These are phyloP conservation scores for Chlamydomonas schloesseri DNA, from an alignment of 139 green algal genomes.

Conservation along the genomic window DNA sequence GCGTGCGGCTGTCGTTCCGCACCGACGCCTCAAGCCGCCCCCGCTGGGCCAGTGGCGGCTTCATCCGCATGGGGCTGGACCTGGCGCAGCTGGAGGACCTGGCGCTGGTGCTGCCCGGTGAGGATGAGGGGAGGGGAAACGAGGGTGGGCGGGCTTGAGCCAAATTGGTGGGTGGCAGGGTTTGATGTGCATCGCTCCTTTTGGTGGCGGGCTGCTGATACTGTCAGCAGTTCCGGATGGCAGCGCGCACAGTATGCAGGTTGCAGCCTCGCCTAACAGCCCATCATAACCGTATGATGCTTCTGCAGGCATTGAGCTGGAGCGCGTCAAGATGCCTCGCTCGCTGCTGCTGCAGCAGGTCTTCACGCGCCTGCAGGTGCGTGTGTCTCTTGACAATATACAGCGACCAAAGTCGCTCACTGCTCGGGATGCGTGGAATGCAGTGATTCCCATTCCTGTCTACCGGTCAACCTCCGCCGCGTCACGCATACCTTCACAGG, in stretches of 20 bases:
- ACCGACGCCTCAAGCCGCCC: conserved; percentile 68
- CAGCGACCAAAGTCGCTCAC: too few species aligned
- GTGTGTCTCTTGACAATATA: too few species aligned
- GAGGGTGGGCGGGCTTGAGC: background rate
- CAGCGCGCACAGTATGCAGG: too few species aligned
- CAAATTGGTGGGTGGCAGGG: background rate
- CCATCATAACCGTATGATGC: too few species aligned
- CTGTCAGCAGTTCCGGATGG: too few species aligned
- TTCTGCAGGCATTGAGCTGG: conserved; percentile 40
- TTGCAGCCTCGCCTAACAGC: too few species aligned
- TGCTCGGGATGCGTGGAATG: too few species aligned
- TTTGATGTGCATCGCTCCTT: background rate
- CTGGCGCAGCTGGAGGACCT: conserved; percentile 85
- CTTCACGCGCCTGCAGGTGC: conserved; percentile 32
- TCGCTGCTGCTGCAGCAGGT: conserved; percentile 31
- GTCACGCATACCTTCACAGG: too few species aligned
- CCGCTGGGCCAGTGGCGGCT: conserved; percentile 47
- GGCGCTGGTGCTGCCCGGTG: conserved; percentile 70
- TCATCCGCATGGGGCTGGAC: conserved; percentile 72
- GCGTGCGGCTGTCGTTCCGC: conserved; percentile 77
- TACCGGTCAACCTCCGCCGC: too few species aligned
- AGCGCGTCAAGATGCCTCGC: conserved; percentile 4
- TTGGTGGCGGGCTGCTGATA: too few species aligned
- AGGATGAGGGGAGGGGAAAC: background rate
- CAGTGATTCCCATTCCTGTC: background rate